Evolutionary conservation across 768 basidiomycete genomes (phyloP), one percentile per base, ranked within the genome.

Genomic region (Suillus ampliporus): DNA sequence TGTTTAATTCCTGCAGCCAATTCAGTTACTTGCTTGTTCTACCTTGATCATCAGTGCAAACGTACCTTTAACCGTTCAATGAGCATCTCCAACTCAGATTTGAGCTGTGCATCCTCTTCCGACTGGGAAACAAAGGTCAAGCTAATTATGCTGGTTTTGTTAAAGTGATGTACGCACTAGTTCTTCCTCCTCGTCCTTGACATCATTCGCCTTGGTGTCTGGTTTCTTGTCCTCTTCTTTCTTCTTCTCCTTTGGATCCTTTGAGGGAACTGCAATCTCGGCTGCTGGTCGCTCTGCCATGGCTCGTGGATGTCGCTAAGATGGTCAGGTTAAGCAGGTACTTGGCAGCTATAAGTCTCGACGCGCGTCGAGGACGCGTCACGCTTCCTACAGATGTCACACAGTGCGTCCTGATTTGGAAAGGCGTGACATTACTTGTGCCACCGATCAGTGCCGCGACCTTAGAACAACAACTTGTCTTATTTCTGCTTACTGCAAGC

Each of bases 21-120:
- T 69, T 69, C 64, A 65, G 64, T 57, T 38, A 11, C 34, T 8
- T 38, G 47, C 56, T 34, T 56, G 64, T 40, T 28, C 56, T 23
- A 65, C 23, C 50, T n/a, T 17, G 56, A 57, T 37, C 23, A 17
- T 15, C n/a, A 23, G 64, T 50, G 19, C 43, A 38, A 34, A 69
- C 84, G 61, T 69, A 95, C 97, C 83, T 92, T 93, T 60, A 99
- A 74, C 48, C 97, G 87, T 74, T 99, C 95, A 34, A 97, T 88
- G 28, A 99, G 85, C 95, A 99, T 95, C 75, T 99, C 97, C 23
- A 99, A 83, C 78, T 99, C 96, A 62, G 87, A 89, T 78, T 92
- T 93, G 63, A 99, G 86, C 72, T 95, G 92, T 37, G 88, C 81
- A 77, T 99, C 97, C 79, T 99, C 97, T 73, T 99, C 97, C 31